A percentile compares a stretch with the other conserved stretches of the same genome.
Conservation (phyloP, 2,329 filamentous ascomycete genomes). For the Waltergamsia citrina region DNA sequence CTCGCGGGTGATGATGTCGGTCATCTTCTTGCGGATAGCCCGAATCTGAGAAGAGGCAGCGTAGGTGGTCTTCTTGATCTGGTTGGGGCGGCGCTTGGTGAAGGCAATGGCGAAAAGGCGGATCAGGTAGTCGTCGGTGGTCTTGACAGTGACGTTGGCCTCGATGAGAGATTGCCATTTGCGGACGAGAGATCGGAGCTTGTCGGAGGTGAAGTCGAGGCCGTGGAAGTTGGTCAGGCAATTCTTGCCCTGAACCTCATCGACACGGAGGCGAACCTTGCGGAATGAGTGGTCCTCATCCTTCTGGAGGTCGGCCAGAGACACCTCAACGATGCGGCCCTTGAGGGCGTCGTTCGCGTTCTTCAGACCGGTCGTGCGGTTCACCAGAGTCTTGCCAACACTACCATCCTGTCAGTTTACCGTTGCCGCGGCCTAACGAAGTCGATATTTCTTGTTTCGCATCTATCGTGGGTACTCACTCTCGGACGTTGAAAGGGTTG, state of each 20-base stretch:
- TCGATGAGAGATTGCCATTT: slow-evolving; percentile 99
- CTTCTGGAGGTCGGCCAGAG: slow-evolving; percentile 97
- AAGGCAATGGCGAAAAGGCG: slow-evolving; percentile 98
- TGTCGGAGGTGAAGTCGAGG: slow-evolving; percentile 99
- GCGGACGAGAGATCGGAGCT: slow-evolving; percentile 96
- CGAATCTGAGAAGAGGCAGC: slow-evolving; percentile 95
- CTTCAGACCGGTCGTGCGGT: slow-evolving; percentile 99
- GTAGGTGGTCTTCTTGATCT: slow-evolving; percentile 99
- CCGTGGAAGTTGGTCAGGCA: slow-evolving; percentile 99
- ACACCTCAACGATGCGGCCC: slow-evolving; percentile 98
- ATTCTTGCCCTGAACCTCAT: slow-evolving; percentile 99
- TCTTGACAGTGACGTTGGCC: slow-evolving; percentile 99
- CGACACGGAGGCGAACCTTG: slow-evolving; percentile 97
- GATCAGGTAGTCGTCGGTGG: slow-evolving; percentile 98
- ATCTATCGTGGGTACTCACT: slow-evolving; percentile 55
- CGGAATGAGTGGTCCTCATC: slow-evolving; percentile 99
- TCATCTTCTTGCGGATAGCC: slow-evolving; percentile 99
- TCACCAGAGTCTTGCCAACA: slow-evolving; percentile 99
- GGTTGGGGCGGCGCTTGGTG: slow-evolving; percentile 98
- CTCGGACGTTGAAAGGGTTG: slow-evolving; percentile 89
- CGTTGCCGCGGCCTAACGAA: slow-evolving; percentile 6
- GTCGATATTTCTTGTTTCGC: neutral
- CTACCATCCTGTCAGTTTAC: slow-evolving; percentile 36
- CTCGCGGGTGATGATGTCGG: slow-evolving; percentile 96
- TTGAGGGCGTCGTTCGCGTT: slow-evolving; percentile 99